phyloP scores from a whole-genome alignment of 2,329 filamentous ascomycete genomes.

The Colletotrichum cuscutae region DNA sequence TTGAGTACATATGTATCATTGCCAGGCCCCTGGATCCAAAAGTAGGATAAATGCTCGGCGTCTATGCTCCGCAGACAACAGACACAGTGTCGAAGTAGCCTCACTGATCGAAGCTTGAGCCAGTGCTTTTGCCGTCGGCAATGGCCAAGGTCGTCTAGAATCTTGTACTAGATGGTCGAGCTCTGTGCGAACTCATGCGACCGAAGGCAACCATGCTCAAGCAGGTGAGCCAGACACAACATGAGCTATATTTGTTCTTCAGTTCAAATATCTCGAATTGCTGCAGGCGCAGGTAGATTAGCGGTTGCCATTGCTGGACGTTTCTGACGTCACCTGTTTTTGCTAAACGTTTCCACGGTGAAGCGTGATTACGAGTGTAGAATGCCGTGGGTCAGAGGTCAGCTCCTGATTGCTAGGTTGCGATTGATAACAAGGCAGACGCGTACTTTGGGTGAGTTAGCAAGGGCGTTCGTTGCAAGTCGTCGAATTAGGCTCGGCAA shows the following conservation, averaged over 20 bases:
- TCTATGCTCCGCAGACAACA: not conserved
- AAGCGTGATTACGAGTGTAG: not conserved
- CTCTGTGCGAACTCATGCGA: not conserved
- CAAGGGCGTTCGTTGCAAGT: slow-evolving; percentile 29
- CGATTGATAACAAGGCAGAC: not conserved
- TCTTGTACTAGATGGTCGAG: not conserved
- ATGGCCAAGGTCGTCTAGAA: not conserved
- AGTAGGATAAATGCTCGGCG: not conserved
- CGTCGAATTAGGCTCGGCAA: slow-evolving; percentile 35
- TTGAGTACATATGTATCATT: not conserved
- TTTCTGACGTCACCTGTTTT: not conserved
- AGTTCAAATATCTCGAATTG: not conserved
- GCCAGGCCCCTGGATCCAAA: not conserved
- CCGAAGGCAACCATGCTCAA: not conserved
- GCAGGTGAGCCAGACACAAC: not conserved
- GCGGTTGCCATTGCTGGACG: not conserved
- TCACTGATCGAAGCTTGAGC: not conserved
- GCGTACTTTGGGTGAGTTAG: not conserved
- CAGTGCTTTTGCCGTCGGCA: not conserved
- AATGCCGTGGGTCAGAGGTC: not conserved
- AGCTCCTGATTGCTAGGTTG: not conserved
- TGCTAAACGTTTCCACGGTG: not conserved
- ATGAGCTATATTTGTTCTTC: not conserved
- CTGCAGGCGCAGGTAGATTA: not conserved
- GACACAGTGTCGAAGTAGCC: not conserved